phyloP scores from a whole-genome alignment of 2,329 filamentous ascomycete genomes.

The Penicillium freii region DNA sequence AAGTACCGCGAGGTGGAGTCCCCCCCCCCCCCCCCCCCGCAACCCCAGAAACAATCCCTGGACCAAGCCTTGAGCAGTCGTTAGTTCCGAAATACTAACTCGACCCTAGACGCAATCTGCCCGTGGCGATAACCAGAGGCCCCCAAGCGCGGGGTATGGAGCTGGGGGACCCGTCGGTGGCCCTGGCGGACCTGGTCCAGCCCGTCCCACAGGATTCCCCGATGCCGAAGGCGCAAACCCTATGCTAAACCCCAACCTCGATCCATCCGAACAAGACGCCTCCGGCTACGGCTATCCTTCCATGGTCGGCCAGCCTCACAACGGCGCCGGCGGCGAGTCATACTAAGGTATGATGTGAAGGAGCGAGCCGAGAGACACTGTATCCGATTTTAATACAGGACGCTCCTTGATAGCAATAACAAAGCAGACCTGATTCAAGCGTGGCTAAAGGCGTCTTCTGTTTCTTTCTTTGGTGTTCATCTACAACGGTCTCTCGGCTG shows the following conservation, averaged over 20 bases:
- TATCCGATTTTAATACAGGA: background rate
- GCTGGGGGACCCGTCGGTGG: constrained; percentile 41
- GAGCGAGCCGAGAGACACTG: background rate
- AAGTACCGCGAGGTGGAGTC: constrained; percentile 95
- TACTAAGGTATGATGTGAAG: constrained; percentile 31
- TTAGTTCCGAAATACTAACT: constrained; percentile 42
- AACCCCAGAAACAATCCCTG: background rate
- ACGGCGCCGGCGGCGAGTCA: constrained; percentile 47
- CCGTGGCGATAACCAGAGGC: constrained; percentile 63
- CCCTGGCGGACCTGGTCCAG: constrained; percentile 22
- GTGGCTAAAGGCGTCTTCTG: constrained; percentile 10
- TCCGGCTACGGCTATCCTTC: constrained; percentile 47
- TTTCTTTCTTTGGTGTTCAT: constrained; percentile 1
- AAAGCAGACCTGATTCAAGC: background rate
- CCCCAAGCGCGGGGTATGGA: constrained; percentile 49
- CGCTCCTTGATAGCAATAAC: background rate
- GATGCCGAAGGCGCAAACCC: constrained; percentile 45
- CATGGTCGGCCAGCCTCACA: constrained; percentile 48
- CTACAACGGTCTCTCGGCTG: background rate
- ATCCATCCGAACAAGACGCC: constrained; percentile 47
- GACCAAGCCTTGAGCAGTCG: background rate
- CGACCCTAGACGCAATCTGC: constrained; percentile 71
- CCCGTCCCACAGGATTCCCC: constrained; percentile 36
- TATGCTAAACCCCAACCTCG: constrained; percentile 45
- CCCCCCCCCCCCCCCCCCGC: background rate